These are phyloP conservation scores for Skeletonema tropicum DNA, from an alignment of 108 stramenopile genomes.

Conservation along the genomic window DNA sequence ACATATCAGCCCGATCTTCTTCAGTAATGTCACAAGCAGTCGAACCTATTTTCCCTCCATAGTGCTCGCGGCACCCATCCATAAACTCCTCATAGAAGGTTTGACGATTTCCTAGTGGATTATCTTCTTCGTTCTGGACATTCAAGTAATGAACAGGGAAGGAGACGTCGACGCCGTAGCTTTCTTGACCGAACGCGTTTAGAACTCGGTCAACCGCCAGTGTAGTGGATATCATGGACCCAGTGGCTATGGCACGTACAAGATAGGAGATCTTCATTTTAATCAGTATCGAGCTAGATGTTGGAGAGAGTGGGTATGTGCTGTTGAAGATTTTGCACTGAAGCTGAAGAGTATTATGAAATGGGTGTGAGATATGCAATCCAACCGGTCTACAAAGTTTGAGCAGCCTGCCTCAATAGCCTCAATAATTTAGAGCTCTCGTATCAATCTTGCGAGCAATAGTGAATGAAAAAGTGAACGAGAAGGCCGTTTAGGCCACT, in stretches of 20 bases:
- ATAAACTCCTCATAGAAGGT: slow-evolving; percentile 78
- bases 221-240: slow-evolving; percentile 10
- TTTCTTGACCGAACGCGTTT: slow-evolving; percentile 43
- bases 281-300: too few relatives aligned
- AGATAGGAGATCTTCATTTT: slow-evolving; percentile 41
- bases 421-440: background rate
- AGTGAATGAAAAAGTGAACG: slow-evolving; percentile 4
- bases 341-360: background rate
- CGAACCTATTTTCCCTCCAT: slow-evolving; percentile 33
- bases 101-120: slow-evolving; percentile 58
- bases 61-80: slow-evolving; percentile 73
- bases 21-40: slow-evolving; percentile 64
- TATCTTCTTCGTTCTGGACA: slow-evolving; percentile 24
- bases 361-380: background rate
- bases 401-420: background rate
- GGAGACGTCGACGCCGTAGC: slow-evolving; percentile 81
- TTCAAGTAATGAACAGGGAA: slow-evolving; percentile 74
- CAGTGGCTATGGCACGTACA: slow-evolving; percentile 9
- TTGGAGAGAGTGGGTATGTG: background rate
- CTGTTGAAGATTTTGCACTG: background rate
- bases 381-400: slow-evolving; percentile 4
- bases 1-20: slow-evolving; percentile 73
- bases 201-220: slow-evolving; percentile 22
- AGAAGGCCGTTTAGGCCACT: background rate
- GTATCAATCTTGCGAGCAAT: background rate